Evolutionary conservation across 306 rosid genomes (phyloP).

Genomic region (Acacia acuminata): DNA sequence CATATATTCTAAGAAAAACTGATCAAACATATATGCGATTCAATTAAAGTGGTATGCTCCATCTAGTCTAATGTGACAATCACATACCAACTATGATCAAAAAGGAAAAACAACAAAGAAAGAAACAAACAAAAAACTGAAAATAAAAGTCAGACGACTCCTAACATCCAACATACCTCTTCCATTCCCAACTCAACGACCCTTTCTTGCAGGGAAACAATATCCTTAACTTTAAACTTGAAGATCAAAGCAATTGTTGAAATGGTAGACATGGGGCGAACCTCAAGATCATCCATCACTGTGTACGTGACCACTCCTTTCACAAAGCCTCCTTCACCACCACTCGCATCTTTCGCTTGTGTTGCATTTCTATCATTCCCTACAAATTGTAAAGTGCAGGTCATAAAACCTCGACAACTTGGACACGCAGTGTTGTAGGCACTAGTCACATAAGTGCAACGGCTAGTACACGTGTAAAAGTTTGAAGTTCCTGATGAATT

Average conservation of each 20-base stretch:
- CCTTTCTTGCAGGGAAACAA: constrained; percentile 26
- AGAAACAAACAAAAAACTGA: no score
- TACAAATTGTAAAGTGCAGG: background rate
- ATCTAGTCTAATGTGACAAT: no score
- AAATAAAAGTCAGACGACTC: background rate
- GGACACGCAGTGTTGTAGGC: background rate
- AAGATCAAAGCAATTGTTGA: constrained; percentile 31
- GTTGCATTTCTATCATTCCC: background rate
- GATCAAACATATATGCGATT: background rate
- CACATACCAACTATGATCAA: no score
- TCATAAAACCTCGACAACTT: background rate
- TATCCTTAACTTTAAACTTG: constrained; percentile 34
- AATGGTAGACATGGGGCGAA: constrained; percentile 40
- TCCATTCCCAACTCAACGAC: constrained; percentile 33
- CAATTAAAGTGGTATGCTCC: no score
- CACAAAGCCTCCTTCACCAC: constrained; percentile 26
- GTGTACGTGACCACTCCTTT: constrained; percentile 40
- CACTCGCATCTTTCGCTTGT: background rate
- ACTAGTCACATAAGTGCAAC: background rate
- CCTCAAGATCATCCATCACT: constrained; percentile 47
- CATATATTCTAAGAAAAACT: no score
- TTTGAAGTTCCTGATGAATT: background rate
- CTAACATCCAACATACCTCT: constrained; percentile 13
- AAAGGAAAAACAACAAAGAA: no score
- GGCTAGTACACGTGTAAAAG: background rate